Conservation (phyloP, 495 filamentous ascomycete genomes). For the Aspergillus sclerotioniger region DNA sequence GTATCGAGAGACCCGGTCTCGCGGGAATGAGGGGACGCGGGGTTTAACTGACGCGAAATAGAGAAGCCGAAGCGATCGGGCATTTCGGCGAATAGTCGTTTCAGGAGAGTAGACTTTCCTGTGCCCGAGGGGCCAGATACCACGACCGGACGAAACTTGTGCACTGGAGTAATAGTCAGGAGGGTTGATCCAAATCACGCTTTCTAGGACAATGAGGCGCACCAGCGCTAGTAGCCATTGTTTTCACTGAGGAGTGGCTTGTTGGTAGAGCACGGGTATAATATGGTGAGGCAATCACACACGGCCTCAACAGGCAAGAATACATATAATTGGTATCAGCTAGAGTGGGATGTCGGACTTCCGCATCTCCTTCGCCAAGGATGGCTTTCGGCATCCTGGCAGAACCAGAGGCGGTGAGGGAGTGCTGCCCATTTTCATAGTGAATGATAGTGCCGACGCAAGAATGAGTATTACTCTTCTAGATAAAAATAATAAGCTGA, state of each 20-base stretch:
- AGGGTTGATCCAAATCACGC: background rate
- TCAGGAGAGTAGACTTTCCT: constrained; percentile 86
- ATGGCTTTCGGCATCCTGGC: background rate
- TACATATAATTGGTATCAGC: constrained; percentile 22
- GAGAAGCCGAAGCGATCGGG: constrained; percentile 78
- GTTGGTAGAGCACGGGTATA: background rate
- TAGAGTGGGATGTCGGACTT: background rate
- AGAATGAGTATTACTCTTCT: too few species aligned
- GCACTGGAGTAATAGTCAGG: constrained; percentile 19
- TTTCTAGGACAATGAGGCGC: background rate
- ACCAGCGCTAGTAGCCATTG: constrained; percentile 34
- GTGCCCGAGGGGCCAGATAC: constrained; percentile 84
- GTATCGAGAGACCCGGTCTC: too few species aligned
- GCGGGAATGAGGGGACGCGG: background rate
- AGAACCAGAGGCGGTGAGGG: constrained; percentile 18
- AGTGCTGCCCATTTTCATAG: too few species aligned
- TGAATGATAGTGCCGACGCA: background rate
- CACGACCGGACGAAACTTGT: constrained; percentile 66
- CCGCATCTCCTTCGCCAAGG: background rate
- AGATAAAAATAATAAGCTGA: too few species aligned
- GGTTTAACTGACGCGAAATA: constrained; percentile 55
- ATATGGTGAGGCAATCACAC: constrained; percentile 10
- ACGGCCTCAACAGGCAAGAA: constrained; percentile 13
- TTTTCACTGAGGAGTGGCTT: constrained; percentile 11
- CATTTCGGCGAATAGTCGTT: constrained; percentile 63